Evolutionary conservation across 305 asterid species (phyloP).

Genomic region (Petunia hybrid): DNA sequence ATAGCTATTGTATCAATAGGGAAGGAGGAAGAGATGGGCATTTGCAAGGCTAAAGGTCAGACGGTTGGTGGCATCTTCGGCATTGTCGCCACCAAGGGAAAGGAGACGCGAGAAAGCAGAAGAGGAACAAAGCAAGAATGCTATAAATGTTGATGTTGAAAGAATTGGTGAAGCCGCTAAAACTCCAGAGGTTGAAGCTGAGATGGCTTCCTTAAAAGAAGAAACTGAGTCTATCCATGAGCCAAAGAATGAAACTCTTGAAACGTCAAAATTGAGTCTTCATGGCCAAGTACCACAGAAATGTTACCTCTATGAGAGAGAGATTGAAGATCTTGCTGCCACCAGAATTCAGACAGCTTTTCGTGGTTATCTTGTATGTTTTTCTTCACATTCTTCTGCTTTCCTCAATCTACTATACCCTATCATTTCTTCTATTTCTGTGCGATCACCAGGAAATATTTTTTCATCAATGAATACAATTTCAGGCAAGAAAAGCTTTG

Average conservation of each 20-base stretch:
- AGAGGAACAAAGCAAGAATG: conserved; percentile 35
- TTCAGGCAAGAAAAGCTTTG: conserved; percentile 88
- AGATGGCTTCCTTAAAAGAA: conserved; percentile 26
- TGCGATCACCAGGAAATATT: neutral
- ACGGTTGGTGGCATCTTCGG: conserved; percentile 47
- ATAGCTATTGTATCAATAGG: conserved; percentile 42
- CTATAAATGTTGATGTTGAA: conserved; percentile 37
- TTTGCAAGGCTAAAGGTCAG: conserved; percentile 59
- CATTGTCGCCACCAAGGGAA: conserved; percentile 46
- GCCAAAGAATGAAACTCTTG: conserved; percentile 36
- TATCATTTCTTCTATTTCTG: neutral
- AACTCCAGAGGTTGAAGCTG: conserved; percentile 2
- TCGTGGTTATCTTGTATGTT: conserved; percentile 81
- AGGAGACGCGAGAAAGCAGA: conserved; percentile 41
- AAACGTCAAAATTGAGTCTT: conserved; percentile 33
- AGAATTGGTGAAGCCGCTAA: neutral
- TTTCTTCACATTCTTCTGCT: neutral
- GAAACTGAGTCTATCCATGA: conserved; percentile 34
- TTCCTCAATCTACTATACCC: neutral
- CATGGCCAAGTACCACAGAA: conserved; percentile 24
- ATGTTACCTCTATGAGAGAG: conserved; percentile 33
- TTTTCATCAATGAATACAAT: neutral
- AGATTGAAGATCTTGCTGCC: conserved; percentile 55
- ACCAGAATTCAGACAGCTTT: conserved; percentile 79
- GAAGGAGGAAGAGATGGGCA: conserved; percentile 60